Percentiles rank a stretch among this genome's conserved stretches.
These are phyloP conservation scores for Staphylotrichum longicolle DNA, from an alignment of 495 filamentous ascomycete genomes.

Conservation along the genomic window DNA sequence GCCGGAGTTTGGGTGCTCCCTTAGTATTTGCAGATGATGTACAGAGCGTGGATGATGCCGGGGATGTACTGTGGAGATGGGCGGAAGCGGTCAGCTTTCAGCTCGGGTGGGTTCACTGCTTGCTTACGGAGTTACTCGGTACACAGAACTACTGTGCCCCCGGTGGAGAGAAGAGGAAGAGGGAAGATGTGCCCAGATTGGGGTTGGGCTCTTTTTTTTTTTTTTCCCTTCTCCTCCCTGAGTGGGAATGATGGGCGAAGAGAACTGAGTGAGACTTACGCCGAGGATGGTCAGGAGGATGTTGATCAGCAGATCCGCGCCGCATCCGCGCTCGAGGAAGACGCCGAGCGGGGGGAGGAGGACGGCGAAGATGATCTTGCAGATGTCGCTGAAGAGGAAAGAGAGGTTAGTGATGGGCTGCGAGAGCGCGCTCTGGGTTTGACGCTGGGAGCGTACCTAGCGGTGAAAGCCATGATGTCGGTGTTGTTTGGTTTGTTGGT, in stretches of 20 bases:
- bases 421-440: not conserved
- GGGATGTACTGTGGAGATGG: slow-evolving; percentile 42
- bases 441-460: slow-evolving; percentile 46
- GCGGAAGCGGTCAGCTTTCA: slow-evolving; percentile 2
- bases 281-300: slow-evolving; percentile 83
- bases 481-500: slow-evolving; percentile 3
- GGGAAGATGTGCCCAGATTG: not conserved
- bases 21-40: slow-evolving; percentile 53
- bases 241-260: not conserved
- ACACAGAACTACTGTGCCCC: too few species aligned
- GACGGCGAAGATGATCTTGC: slow-evolving; percentile 88
- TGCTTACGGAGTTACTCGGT: not conserved
- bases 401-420: slow-evolving; percentile 6
- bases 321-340: slow-evolving; percentile 86
- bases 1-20: not conserved
- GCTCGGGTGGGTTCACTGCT: too few species aligned
- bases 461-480: slow-evolving; percentile 46
- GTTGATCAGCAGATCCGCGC: slow-evolving; percentile 85
- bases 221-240: too few species aligned
- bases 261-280: slow-evolving; percentile 45
- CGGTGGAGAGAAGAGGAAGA: too few species aligned
- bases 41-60: slow-evolving; percentile 65
- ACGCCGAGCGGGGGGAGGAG: slow-evolving; percentile 86
- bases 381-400: slow-evolving; percentile 65
- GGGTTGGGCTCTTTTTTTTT: too few species aligned